Conservation (phyloP, 2,329 filamentous ascomycete species). For the Blastomyces gilchristii region DNA sequence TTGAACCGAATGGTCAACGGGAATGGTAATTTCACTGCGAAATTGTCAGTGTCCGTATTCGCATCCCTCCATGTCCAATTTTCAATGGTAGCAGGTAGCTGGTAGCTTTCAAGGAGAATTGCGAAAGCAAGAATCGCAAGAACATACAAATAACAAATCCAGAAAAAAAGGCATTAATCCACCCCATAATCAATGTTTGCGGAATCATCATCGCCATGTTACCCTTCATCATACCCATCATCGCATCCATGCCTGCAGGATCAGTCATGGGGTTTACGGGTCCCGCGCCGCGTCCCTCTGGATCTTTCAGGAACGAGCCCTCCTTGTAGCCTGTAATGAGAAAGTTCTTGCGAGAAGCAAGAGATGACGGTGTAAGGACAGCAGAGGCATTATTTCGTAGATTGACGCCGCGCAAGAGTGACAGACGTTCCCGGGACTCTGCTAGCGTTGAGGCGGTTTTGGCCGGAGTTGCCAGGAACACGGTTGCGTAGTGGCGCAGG, state of each 20-base stretch:
- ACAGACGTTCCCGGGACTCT: constrained; percentile 66
- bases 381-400: constrained; percentile 75
- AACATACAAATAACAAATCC: constrained; percentile 88
- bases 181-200: constrained; percentile 98
- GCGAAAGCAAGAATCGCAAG: not conserved
- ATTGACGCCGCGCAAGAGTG: constrained; percentile 71
- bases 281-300: constrained; percentile 73
- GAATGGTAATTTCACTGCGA: constrained; percentile 83
- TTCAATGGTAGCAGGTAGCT: not conserved
- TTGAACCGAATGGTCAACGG: constrained; percentile 98
- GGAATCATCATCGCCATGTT: constrained; percentile 99
- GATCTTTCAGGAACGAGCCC: constrained; percentile 81
- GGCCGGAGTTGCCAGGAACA: constrained; percentile 75
- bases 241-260: constrained; percentile 93
- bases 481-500: constrained; percentile 87
- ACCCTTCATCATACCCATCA: constrained; percentile 99
- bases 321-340: constrained; percentile 73
- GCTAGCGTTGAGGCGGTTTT: constrained; percentile 60
- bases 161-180: constrained; percentile 99
- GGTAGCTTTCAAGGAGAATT: not conserved
- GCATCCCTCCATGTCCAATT: constrained; percentile 4
- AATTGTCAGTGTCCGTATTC: constrained; percentile 7
- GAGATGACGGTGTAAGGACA: constrained; percentile 66
- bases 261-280: constrained; percentile 91
- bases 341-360: constrained; percentile 68